phyloP scores from a whole-genome alignment of 2,329 filamentous ascomycete genomes.

The Diaporthe citriasiana region DNA sequence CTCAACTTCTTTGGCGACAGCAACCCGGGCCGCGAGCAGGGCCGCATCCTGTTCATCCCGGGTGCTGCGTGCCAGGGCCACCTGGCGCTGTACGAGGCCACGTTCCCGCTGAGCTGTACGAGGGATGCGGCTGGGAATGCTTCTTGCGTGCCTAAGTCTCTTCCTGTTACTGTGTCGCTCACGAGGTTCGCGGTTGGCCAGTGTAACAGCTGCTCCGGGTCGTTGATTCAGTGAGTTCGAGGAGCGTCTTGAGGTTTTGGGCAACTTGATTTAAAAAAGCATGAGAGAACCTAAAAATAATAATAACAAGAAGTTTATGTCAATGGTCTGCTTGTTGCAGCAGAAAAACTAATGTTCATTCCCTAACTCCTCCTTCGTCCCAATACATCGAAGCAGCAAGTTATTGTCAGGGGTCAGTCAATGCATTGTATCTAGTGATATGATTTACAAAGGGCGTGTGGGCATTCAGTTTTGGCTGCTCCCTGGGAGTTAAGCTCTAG shows the following conservation, averaged over 20 bases:
- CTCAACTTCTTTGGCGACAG: conserved; percentile 19
- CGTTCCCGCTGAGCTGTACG: conserved; percentile 13
- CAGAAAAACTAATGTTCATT: too few relatives aligned
- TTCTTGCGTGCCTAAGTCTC: neutral
- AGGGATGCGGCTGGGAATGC: conserved; percentile 24
- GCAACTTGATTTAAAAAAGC: too few relatives aligned
- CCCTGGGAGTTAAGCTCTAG: neutral
- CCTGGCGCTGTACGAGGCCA: conserved; percentile 10
- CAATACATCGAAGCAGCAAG: neutral
- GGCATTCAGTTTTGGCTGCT: neutral
- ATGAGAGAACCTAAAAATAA: too few relatives aligned
- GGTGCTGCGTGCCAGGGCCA: neutral
- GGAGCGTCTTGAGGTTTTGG: too few relatives aligned
- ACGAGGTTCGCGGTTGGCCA: neutral
- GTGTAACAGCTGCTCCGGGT: neutral
- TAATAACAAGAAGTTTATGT: too few relatives aligned
- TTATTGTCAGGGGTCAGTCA: neutral
- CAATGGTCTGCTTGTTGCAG: too few relatives aligned
- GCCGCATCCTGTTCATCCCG: conserved; percentile 9
- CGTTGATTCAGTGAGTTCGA: neutral
- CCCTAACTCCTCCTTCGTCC: neutral
- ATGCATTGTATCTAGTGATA: too few relatives aligned
- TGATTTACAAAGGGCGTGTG: too few relatives aligned
- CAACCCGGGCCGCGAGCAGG: neutral
- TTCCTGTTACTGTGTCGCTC: neutral